These are phyloP conservation scores for Coprinellus aureogranulatus DNA, from an alignment of 768 basidiomycete genomes.

Conservation along the genomic window DNA sequence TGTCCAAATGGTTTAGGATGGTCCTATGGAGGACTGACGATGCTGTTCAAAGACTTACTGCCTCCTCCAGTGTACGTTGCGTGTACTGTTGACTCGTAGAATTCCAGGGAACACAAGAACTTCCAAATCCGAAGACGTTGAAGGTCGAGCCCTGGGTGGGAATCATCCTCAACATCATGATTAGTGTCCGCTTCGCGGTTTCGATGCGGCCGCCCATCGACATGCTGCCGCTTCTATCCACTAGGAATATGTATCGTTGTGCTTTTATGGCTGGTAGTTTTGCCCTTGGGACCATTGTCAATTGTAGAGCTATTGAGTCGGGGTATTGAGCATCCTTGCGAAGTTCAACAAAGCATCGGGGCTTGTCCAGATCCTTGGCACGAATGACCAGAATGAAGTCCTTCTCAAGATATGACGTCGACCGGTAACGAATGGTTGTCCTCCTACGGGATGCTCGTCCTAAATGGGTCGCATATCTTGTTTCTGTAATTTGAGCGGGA, in stretches of 20 bases:
- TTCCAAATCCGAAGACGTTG: slow-evolving; percentile 61
- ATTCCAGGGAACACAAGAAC: slow-evolving; percentile 31
- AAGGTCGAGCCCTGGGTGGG: slow-evolving; percentile 42
- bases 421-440: slow-evolving; percentile 37
- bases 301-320: slow-evolving; percentile 46
- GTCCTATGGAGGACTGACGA: too few relatives aligned
- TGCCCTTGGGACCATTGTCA: slow-evolving; percentile 56
- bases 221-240: slow-evolving; percentile 64
- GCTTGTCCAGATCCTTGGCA: slow-evolving; percentile 48
- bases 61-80: slow-evolving; percentile 28
- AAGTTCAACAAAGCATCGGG: slow-evolving; percentile 56
- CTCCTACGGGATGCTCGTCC: slow-evolving; percentile 39
- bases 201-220: slow-evolving; percentile 29
- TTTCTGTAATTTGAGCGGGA: slow-evolving; percentile 25
- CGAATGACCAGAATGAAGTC: slow-evolving; percentile 54
- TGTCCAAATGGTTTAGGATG: too few relatives aligned
- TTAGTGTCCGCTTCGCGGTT: slow-evolving; percentile 47
- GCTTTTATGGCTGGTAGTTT: slow-evolving; percentile 36
- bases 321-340: slow-evolving; percentile 19
- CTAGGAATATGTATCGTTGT: slow-evolving; percentile 61
- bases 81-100: slow-evolving; percentile 28
- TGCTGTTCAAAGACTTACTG: too few relatives aligned
- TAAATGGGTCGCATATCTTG: slow-evolving; percentile 31
- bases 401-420: slow-evolving; percentile 38
- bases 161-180: slow-evolving; percentile 47